A percentile compares a stretch with the other conserved stretches of the same genome.
Conservation (phyloP, 1,284 basidiomycete genomes). For the Coniferiporia sulphurascens region DNA sequence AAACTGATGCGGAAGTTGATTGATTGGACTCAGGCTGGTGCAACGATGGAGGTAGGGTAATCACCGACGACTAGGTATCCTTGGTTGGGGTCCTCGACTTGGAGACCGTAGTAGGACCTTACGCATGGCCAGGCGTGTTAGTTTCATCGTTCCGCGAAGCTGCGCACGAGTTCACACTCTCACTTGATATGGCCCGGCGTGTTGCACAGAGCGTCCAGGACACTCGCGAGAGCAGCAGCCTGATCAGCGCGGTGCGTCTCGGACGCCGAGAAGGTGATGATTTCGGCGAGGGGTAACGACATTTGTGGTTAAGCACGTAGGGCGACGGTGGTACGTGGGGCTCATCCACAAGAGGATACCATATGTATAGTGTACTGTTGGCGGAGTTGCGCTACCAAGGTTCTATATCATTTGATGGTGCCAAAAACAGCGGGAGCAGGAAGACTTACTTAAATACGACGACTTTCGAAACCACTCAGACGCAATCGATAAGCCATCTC, state of each 20-base stretch:
- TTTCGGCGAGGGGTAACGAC: neutral
- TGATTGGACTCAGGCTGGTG: no score
- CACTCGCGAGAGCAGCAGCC: neutral
- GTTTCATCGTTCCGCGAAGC: no score
- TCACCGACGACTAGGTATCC: neutral
- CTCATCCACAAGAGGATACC: no score
- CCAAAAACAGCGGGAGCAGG: constrained; percentile 19
- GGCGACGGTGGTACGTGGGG: no score
- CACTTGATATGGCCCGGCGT: neutral
- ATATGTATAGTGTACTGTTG: neutral
- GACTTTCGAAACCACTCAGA: neutral
- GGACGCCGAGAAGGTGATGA: neutral
- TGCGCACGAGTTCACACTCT: neutral
- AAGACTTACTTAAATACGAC: constrained; percentile 15
- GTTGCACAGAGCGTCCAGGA: neutral
- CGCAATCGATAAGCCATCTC: neutral
- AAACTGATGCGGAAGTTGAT: neutral
- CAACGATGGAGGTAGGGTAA: neutral
- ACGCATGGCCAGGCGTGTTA: neutral
- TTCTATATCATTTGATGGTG: neutral
- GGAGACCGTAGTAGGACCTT: neutral
- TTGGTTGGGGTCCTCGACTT: neutral
- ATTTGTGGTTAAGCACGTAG: neutral
- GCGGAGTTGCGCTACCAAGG: constrained; percentile 20
- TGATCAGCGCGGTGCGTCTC: neutral